Conservation (phyloP, 2,329 filamentous ascomycete genomes). For the Fusarium equiseti region DNA sequence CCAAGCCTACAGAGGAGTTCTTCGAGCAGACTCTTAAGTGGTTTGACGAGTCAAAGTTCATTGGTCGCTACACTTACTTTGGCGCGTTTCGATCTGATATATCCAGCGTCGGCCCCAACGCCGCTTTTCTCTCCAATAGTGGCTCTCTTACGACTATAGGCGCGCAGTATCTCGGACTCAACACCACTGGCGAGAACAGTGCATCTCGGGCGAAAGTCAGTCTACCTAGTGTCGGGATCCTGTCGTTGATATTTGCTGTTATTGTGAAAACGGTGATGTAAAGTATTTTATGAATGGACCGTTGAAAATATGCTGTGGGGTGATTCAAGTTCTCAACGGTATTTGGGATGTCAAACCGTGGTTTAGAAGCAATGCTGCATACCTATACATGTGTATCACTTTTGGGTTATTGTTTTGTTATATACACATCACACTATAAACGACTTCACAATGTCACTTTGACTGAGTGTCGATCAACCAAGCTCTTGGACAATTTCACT, state of each 20-base stretch:
- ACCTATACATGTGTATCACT: neutral
- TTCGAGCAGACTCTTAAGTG: conserved; percentile 75
- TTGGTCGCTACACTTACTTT: conserved; percentile 80
- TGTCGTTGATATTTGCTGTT: conserved; percentile 15
- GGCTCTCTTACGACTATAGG: conserved; percentile 82
- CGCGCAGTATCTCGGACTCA: conserved; percentile 77
- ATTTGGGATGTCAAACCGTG: neutral
- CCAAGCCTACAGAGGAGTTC: conserved; percentile 71
- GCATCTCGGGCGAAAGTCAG: conserved; percentile 10
- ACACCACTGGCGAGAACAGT: conserved; percentile 56
- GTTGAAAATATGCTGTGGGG: neutral
- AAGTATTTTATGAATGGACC: neutral
- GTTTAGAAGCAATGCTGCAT: neutral
- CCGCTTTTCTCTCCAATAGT: conserved; percentile 74
- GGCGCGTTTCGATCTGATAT: conserved; percentile 77
- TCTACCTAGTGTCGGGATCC: neutral
- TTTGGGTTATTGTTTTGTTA: neutral
- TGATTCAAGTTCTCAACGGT: neutral
- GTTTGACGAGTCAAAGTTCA: conserved; percentile 68
- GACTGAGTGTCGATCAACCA: neutral
- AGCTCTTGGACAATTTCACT: neutral
- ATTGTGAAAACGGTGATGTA: conserved; percentile 19
- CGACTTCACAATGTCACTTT: neutral
- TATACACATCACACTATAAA: neutral
- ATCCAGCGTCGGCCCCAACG: conserved; percentile 81